Conservation (phyloP, 352 stramenopile genomes). For the Phytophthora sp. region DNA sequence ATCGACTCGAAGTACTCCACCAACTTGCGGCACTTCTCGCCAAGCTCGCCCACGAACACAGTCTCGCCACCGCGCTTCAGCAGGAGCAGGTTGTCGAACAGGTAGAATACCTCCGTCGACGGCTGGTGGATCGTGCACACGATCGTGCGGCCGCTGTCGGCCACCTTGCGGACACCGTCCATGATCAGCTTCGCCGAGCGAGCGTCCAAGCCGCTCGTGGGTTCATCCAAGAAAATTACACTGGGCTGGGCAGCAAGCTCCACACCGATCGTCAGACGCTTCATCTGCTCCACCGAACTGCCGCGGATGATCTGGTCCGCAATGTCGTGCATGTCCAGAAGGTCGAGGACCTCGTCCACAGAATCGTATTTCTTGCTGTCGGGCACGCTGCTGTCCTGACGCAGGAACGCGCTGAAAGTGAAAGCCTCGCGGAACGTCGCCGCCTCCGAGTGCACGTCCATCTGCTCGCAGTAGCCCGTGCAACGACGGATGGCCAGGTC, state of each 20-base stretch:
- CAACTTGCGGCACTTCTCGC: slow-evolving; percentile 27
- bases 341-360: slow-evolving; percentile 30
- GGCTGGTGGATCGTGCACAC: slow-evolving; percentile 92
- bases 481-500: slow-evolving; percentile 57
- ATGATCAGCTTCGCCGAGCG: slow-evolving; percentile 81
- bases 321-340: slow-evolving; percentile 33
- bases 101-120: slow-evolving; percentile 76
- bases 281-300: slow-evolving; percentile 46
- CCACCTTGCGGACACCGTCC: slow-evolving; percentile 77
- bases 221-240: slow-evolving; percentile 77
- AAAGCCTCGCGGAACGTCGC: too few species aligned
- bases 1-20: slow-evolving; percentile 31
- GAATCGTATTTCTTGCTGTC: slow-evolving; percentile 29
- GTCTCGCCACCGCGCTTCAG: slow-evolving; percentile 45
- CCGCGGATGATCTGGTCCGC: slow-evolving; percentile 36
- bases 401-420: too few species aligned
- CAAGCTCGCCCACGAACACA: slow-evolving; percentile 52
- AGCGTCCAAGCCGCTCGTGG: slow-evolving; percentile 81
- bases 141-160: slow-evolving; percentile 59
- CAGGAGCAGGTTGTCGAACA: slow-evolving; percentile 76
- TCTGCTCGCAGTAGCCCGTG: slow-evolving; percentile 76
- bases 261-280: slow-evolving; percentile 49
- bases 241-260: slow-evolving; percentile 74
- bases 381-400: too few species aligned
- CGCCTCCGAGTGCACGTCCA: slow-evolving; percentile 88